These are phyloP conservation scores for Chlorella sp. DNA, from an alignment of 139 green algal species.

Conservation along the genomic window DNA sequence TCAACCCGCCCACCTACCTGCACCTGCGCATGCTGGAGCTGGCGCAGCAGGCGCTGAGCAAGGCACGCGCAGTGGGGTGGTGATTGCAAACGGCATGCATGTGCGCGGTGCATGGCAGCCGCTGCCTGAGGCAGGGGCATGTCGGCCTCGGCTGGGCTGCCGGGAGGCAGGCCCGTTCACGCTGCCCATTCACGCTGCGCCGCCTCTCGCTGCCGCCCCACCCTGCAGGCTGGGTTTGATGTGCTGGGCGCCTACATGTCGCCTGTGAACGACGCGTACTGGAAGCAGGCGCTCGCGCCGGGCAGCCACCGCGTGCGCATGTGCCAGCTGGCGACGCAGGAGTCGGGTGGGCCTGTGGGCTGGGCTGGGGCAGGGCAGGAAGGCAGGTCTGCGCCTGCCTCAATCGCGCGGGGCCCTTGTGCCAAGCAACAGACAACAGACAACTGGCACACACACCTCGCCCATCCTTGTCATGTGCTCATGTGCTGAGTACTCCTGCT, in stretches of 20 bases:
- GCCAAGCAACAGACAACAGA: too few relatives aligned
- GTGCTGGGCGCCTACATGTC: slow-evolving; percentile 83
- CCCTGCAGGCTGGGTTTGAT: slow-evolving; percentile 44
- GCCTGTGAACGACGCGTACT: slow-evolving; percentile 80
- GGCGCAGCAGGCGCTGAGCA: slow-evolving; percentile 55
- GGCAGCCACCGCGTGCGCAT: slow-evolving; percentile 68
- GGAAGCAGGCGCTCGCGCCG: slow-evolving; percentile 67
- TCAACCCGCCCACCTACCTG: slow-evolving; percentile 85
- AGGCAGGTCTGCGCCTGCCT: too few relatives aligned
- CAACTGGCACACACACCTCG: background rate
- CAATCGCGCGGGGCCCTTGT: too few relatives aligned
- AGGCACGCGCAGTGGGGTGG: slow-evolving; percentile 44
- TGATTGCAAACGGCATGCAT: too few relatives aligned
- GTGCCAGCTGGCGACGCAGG: slow-evolving; percentile 56
- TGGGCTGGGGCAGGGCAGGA: background rate
- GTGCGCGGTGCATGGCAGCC: too few relatives aligned
- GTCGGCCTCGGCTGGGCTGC: too few relatives aligned
- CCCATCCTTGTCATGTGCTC: background rate
- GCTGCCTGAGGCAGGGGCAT: too few relatives aligned
- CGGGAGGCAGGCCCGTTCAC: background rate
- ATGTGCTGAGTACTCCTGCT: background rate
- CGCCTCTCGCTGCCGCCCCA: background rate
- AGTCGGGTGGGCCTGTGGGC: slow-evolving; percentile 6
- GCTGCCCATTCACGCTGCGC: background rate
- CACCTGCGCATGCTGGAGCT: slow-evolving; percentile 89